Evolutionary conservation across 805 yeast genomes (phyloP).

Genomic region (Candida patagonica): DNA sequence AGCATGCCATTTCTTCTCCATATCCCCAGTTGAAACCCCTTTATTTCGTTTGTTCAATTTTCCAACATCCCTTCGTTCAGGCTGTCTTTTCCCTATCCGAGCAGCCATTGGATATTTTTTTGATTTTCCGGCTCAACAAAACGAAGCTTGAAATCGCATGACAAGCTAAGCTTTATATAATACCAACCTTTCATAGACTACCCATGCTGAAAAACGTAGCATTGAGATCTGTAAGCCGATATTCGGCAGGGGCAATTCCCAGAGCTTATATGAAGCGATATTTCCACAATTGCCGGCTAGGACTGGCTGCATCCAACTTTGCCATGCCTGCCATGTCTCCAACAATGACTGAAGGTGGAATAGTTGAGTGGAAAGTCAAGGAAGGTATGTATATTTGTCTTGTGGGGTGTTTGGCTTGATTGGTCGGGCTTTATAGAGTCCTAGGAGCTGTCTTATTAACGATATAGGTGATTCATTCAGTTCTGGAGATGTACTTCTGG

Average conservation of each 20-base stretch:
- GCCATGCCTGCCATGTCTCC: constrained; percentile 99
- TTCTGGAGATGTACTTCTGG: constrained; percentile 93
- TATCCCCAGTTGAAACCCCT: neutral
- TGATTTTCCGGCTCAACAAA: too few species aligned
- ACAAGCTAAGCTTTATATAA: too few species aligned
- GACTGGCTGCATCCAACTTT: constrained; percentile 34
- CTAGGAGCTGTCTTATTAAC: constrained; percentile 1
- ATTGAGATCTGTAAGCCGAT: too few species aligned
- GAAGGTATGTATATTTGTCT: constrained; percentile 34
- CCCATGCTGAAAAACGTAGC: too few species aligned
- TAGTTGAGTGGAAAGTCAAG: constrained; percentile 81
- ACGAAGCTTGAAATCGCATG: too few species aligned
- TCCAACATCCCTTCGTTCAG: neutral
- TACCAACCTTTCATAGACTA: too few species aligned
- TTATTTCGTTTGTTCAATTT: constrained; percentile 4
- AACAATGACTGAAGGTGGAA: constrained; percentile 94
- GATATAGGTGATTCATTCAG: constrained; percentile 45
- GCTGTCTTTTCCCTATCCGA: constrained; percentile 2
- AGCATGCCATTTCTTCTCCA: constrained; percentile 19
- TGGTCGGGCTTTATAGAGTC: neutral
- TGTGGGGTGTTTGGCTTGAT: neutral
- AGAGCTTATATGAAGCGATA: neutral
- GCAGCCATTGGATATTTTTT: too few species aligned
- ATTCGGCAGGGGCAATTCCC: too few species aligned
- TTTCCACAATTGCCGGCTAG: neutral